Conservation (phyloP, 257 asterid species). For the Capsicum baccatum region DNA sequence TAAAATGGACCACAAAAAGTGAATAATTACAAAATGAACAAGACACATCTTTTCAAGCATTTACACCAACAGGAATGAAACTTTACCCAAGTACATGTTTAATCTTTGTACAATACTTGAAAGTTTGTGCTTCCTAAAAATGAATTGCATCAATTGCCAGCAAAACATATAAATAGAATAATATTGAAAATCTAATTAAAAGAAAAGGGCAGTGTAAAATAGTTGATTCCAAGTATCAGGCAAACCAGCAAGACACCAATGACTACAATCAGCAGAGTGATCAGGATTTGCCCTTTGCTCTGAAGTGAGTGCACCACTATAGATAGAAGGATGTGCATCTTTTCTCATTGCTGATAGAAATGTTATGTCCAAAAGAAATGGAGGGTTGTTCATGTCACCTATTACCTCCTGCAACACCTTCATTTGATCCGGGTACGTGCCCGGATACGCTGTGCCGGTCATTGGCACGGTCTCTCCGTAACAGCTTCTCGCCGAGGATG, state of each 20-base stretch:
- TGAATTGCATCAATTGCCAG: background rate
- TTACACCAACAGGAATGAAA: background rate
- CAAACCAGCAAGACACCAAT: constrained; percentile 98
- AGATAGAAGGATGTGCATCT: constrained; percentile 97
- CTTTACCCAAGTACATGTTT: background rate
- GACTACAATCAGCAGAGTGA: constrained; percentile 91
- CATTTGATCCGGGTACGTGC: constrained; percentile 66
- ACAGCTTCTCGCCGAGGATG: constrained; percentile 62
- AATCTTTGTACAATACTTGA: background rate
- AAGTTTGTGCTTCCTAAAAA: background rate
- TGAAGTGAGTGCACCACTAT: constrained; percentile 73
- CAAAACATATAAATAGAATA: no score
- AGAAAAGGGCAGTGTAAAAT: constrained; percentile 69
- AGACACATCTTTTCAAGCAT: background rate
- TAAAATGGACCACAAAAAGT: background rate
- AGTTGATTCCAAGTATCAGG: constrained; percentile 98
- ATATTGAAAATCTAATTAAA: constrained; percentile 25
- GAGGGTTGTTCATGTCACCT: constrained; percentile 69
- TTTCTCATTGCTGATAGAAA: constrained; percentile 84
- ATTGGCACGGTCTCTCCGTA: constrained; percentile 83
- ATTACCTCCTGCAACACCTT: constrained; percentile 58
- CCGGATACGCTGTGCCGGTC: constrained; percentile 58
- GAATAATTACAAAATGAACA: constrained; percentile 22
- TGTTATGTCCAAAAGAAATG: constrained; percentile 85
- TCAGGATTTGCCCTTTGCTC: constrained; percentile 85